Percentiles rank a stretch among this genome's conserved stretches.
Evolutionary conservation across 208 protist species (phyloP).

Genomic region (Trypanosoma mega): DNA sequence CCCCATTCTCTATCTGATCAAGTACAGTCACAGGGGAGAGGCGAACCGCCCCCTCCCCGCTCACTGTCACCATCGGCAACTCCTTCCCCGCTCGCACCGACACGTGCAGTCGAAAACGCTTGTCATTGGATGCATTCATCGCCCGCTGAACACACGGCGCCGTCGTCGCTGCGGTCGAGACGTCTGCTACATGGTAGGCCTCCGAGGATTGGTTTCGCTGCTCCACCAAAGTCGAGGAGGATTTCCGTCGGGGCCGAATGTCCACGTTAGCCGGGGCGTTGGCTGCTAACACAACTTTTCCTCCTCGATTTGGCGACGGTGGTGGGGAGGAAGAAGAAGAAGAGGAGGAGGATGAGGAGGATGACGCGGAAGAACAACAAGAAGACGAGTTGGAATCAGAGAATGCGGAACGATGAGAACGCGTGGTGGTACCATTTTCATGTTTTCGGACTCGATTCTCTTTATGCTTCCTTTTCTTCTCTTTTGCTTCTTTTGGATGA

Average conservation of each 20-base stretch:
- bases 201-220: no score
- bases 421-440: no score
- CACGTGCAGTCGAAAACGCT: constrained; percentile 46
- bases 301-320: constrained; percentile 2
- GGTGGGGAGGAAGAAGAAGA: constrained; percentile 2
- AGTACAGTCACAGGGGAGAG: constrained; percentile 5
- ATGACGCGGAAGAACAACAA: constrained; percentile 12
- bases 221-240: no score
- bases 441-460: no score
- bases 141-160: neutral
- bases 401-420: no score
- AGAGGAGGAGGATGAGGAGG: no score
- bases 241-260: no score
- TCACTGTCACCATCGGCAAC: constrained; percentile 51
- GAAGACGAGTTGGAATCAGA: neutral
- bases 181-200: no score
- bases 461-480: no score
- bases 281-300: no score
- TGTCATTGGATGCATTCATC: neutral
- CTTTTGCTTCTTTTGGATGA: no score
- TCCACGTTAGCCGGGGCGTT: no score
- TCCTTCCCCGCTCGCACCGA: constrained; percentile 54
- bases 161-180: neutral
- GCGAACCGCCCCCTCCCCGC: constrained; percentile 4
- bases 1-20: constrained; percentile 26